Conservation (phyloP, 345 rosid genomes). For the Citrus medica region DNA sequence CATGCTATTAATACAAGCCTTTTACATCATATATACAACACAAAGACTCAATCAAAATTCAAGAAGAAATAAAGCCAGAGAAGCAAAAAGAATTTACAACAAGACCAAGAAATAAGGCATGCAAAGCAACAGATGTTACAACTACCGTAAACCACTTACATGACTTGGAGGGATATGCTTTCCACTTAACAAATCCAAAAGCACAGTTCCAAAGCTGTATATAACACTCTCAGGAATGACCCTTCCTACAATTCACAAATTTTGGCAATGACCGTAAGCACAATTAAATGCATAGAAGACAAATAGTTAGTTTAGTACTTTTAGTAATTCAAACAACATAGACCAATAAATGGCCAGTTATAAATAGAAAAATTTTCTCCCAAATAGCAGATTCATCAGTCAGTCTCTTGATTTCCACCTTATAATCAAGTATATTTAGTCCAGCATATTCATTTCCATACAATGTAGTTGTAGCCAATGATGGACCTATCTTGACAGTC, state of each 20-base stretch:
- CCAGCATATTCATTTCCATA: neutral
- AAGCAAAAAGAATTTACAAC: neutral
- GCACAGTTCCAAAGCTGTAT: constrained; percentile 95
- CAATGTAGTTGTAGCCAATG: no score
- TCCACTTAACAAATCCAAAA: constrained; percentile 91
- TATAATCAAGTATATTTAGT: neutral
- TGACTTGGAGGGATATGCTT: constrained; percentile 97
- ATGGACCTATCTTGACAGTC: no score
- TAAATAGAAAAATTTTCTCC: neutral
- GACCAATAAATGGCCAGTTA: neutral
- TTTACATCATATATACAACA: neutral
- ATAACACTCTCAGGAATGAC: constrained; percentile 91
- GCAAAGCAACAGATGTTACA: constrained; percentile 4
- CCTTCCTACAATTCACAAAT: constrained; percentile 56
- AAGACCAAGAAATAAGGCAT: neutral
- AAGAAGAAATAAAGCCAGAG: neutral
- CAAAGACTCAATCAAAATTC: neutral
- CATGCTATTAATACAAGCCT: neutral
- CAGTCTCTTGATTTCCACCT: neutral
- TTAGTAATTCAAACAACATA: neutral
- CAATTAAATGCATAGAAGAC: constrained; percentile 3
- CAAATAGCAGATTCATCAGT: neutral
- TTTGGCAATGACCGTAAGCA: constrained; percentile 1
- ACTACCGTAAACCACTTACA: constrained; percentile 38
- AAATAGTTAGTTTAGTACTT: neutral